Evolutionary conservation across 306 rosid species (phyloP).

Genomic region (Cicer chorassanicum): DNA sequence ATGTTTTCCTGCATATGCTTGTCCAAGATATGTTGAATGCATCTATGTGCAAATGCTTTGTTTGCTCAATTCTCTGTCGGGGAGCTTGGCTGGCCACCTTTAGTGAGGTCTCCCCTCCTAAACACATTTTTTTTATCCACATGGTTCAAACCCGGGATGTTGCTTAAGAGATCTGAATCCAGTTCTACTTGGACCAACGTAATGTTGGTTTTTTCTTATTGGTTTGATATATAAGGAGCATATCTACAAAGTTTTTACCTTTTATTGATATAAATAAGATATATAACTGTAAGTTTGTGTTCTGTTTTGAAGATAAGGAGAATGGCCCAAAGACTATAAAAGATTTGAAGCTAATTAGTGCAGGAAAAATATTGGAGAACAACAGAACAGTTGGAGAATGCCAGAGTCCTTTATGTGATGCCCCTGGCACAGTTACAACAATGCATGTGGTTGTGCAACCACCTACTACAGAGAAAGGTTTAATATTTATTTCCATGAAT

Average conservation of each 20-base stretch:
- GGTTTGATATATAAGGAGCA: conserved; percentile 30
- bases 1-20: conserved; percentile 11
- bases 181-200: no score
- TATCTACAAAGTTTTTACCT: not conserved
- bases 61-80: not conserved
- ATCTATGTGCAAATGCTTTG: not conserved
- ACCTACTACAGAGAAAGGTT: conserved; percentile 80
- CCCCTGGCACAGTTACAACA: conserved; percentile 85
- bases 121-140: no score
- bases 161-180: no score
- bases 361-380: conserved; percentile 87
- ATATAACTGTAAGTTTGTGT: conserved; percentile 33
- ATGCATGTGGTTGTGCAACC: conserved; percentile 94
- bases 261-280: conserved; percentile 27
- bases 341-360: conserved; percentile 90
- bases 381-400: conserved; percentile 87
- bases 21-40: not conserved
- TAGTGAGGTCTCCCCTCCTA: no score
- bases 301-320: conserved; percentile 70
- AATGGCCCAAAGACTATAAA: conserved; percentile 88
- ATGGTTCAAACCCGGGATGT: no score
- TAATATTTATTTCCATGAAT: conserved; percentile 21
- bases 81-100: no score
- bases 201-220: no score
- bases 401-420: conserved; percentile 78